Base-by-base conservation (phyloP, 441 rosid species). In the Eruca vesicaria region DNA sequence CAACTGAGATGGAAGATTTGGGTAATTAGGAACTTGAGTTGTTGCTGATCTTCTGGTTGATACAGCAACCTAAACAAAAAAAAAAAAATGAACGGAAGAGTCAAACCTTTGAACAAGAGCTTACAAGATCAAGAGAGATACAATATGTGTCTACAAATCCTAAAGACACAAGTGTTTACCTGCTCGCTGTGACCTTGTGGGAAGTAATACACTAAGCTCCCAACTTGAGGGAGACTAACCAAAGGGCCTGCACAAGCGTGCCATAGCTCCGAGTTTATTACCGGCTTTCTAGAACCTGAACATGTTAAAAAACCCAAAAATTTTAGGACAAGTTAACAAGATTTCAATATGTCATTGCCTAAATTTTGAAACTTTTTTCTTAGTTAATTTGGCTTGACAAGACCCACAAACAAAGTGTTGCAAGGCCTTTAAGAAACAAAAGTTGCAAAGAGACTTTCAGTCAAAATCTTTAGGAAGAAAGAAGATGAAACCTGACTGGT, bases 171-270 rank as follows among this genome's bases (percentile, higher is more conserved):
- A 33, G 18, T 7, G 33, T 60, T n/a, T 75, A 94, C 99, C 99
- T 95, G 99, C 79, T 95, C 98, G 32, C 97, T 93, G 61, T 93
- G 99, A 62, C 99, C 99, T 81, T 95, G 99, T 77, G 99, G 94
- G 76, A 95, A 93, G 78, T 93, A 95, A 79, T 90, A 90, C 71
- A 89, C 97, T 43, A 95, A 92, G 77, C 92, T 88, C 38, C 99
- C 99, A 38, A 93, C 86, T 79, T 87, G 99, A 84, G 99, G 99
- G 77, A 95, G 80, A 66, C 82, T 85, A 75, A 91, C 99, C 73
- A 95, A 88, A 23, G 99, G 99, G 56, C 99, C 99, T 16, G 99
- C 98, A 78, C 98, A 95, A 23, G 98, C 97, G 73, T 95, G 91
- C 99, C 99, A 95, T 38, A 95, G 84, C 91, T 93, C 97, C 29